Conservation (phyloP, 108 stramenopile species). For the Craspedostauros australis region DNA sequence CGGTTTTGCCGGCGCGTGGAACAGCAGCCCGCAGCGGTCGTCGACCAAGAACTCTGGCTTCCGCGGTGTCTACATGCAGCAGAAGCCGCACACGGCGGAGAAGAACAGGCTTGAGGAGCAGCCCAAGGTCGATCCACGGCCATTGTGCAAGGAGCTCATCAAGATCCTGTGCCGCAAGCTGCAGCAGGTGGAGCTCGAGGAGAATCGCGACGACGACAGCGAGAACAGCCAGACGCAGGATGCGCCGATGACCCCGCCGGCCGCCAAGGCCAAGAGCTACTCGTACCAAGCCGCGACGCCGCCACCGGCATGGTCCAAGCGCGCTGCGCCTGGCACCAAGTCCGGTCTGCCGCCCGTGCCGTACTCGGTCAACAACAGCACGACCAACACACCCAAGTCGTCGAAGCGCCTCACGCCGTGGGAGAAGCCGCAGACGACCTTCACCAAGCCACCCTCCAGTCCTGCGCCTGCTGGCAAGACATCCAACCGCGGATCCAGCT, state of each 20-base stretch:
- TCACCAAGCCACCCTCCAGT: conserved; percentile 10
- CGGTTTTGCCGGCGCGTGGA: conserved; percentile 1
- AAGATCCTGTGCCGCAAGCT: conserved; percentile 22
- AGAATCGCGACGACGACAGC: conserved; percentile 21
- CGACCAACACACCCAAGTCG: conserved; percentile 2
- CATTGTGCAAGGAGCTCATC: conserved; percentile 21
- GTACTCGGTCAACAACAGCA: not conserved
- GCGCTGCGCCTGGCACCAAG: not conserved
- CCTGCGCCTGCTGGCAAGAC: not conserved
- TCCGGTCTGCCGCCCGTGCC: conserved; percentile 16
- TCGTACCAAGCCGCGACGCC: conserved; percentile 4
- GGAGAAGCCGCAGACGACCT: not conserved
- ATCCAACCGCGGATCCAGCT: not conserved
- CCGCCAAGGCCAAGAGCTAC: conserved; percentile 17
- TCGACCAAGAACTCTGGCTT: not conserved
- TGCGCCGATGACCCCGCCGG: not conserved
- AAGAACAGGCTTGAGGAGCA: not conserved
- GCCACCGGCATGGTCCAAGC: conserved; percentile 29
- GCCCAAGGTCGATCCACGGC: conserved; percentile 1
- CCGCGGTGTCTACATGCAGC: not conserved
- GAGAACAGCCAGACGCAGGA: conserved; percentile 16
- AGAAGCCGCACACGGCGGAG: not conserved
- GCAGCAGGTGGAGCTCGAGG: conserved; percentile 4
- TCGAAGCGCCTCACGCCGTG: not conserved
- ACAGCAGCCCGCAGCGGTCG: not conserved